A percentile compares a stretch with the other conserved stretches of the same genome.
Evolutionary conservation across 345 rosid species (phyloP).

Genomic region (Lumnitzera racemosa): DNA sequence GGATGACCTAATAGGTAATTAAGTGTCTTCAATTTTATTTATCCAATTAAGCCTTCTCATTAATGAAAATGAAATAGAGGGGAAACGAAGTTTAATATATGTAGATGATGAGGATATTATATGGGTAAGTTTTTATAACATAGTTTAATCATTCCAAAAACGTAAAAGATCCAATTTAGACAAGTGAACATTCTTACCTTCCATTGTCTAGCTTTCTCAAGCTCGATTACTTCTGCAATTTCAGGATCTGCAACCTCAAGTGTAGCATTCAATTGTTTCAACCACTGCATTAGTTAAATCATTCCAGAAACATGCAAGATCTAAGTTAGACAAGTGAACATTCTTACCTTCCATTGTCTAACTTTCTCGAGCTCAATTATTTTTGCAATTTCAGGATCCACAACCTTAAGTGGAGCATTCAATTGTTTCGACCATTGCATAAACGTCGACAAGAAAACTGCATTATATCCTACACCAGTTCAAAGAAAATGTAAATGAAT

Average conservation of each 20-base stretch:
- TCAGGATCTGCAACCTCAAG: conserved; percentile 91
- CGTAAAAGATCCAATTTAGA: no score
- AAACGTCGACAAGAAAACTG: neutral
- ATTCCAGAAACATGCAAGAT: no score
- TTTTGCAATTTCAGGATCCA: conserved; percentile 92
- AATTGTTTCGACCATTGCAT: conserved; percentile 95
- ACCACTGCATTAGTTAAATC: conserved; percentile 49
- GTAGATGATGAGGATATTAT: no score
- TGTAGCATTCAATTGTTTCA: conserved; percentile 87
- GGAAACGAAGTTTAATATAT: no score
- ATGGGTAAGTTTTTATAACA: no score
- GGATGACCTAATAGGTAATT: no score
- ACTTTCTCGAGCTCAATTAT: conserved; percentile 96
- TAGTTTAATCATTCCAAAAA: no score
- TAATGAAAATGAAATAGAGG: no score
- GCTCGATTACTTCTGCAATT: conserved; percentile 93
- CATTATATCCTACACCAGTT: neutral
- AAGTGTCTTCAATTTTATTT: no score
- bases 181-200: conserved; percentile 36
- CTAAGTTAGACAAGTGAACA: no score
- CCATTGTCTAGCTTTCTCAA: conserved; percentile 97
- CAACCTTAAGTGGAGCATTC: conserved; percentile 78
- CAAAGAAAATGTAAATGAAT: neutral
- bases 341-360: conserved; percentile 90
- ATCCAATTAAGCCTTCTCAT: no score